Evolutionary conservation across 2,329 filamentous ascomycete genomes (phyloP), one percentile per base, ranked within the genome.

Genomic region (Bipolaris oryzae): DNA sequence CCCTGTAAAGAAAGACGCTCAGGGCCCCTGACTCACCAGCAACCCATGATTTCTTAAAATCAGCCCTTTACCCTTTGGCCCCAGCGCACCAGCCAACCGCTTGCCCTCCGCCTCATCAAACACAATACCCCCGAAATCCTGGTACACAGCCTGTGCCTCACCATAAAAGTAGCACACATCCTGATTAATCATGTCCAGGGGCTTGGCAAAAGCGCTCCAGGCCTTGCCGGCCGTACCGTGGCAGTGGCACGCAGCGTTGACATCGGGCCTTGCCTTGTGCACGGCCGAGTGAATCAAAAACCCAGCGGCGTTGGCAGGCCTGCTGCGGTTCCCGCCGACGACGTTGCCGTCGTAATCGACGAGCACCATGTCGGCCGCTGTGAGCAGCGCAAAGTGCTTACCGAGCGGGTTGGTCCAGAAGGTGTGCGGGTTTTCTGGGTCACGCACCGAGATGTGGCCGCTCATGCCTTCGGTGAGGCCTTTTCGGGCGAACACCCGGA

Each of bases 41-140:
- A 92, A 76, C 0, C 89, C 89, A 74, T 92, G 89, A 71, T 91
- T 92, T 62, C 87, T 80, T 48, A 91, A 76, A 44, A 91, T 86
- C 60, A 85, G 81, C 1, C 82, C 88, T 71, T 84, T 85, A 20
- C 82, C 89, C 63, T 84, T 84, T 0, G 79, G 73, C 0, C 88
- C 88, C 1, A 92, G 78, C 0, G 87, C 84, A 10, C 77, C 78
- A 2, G 88, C 88, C 60, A 92, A 85, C 39, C 82, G 79, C 63
- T 82, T 76, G 1, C 88, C 88, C 71, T 92, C 89, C 53, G 84
- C 85, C n/a, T 79, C 80, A 1, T 78, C 82, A 31, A 89, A 79
- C 0, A 89, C 87, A 3, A 89, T 81, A 3, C 87, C 87, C 3
- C 86, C 86, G 68, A 88, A 89, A 7, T 84, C 82, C 15, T 83